Evolutionary conservation across 805 yeast species (phyloP).

Genomic region (Wickerhamomyces kurtzmanii): DNA sequence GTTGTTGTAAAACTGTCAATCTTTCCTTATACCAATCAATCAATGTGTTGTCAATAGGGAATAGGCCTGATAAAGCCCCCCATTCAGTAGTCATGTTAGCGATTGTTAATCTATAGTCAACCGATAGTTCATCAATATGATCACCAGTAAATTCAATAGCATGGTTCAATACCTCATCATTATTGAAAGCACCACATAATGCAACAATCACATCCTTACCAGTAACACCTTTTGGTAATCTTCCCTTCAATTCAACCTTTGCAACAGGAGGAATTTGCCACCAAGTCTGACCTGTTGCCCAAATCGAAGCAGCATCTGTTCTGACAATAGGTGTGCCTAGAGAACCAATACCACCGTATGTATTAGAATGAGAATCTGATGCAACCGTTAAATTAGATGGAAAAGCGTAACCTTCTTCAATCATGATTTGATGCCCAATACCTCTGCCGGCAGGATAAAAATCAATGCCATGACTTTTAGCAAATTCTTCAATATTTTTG

Average conservation of each 20-base stretch:
- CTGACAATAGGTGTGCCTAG: conserved; percentile 97
- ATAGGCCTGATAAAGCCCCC: conserved; percentile 96
- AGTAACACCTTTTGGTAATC: conserved; percentile 76
- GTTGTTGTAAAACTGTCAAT: conserved; percentile 42
- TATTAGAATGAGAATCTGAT: conserved; percentile 95
- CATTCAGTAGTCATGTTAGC: conserved; percentile 98
- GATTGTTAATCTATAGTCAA: conserved; percentile 83
- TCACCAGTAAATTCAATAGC: conserved; percentile 92
- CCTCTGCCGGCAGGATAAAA: conserved; percentile 99
- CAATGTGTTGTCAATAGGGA: conserved; percentile 86
- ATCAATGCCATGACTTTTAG: conserved; percentile 84
- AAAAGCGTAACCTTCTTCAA: conserved; percentile 97
- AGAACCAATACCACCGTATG: conserved; percentile 95
- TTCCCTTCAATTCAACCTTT: conserved; percentile 75
- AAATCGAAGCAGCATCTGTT: conserved; percentile 97
- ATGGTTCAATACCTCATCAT: conserved; percentile 87
- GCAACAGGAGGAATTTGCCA: conserved; percentile 99
- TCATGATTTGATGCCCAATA: conserved; percentile 98
- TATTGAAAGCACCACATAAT: conserved; percentile 85
- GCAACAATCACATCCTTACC: conserved; percentile 98
- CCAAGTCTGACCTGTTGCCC: conserved; percentile 99
- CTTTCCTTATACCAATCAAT: conserved; percentile 72
- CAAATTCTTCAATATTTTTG: conserved; percentile 80
- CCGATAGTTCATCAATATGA: conserved; percentile 55
- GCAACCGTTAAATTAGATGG: conserved; percentile 93